Conservation (phyloP, 1,284 basidiomycete genomes). For the Moesziomyces parantarcticus region DNA sequence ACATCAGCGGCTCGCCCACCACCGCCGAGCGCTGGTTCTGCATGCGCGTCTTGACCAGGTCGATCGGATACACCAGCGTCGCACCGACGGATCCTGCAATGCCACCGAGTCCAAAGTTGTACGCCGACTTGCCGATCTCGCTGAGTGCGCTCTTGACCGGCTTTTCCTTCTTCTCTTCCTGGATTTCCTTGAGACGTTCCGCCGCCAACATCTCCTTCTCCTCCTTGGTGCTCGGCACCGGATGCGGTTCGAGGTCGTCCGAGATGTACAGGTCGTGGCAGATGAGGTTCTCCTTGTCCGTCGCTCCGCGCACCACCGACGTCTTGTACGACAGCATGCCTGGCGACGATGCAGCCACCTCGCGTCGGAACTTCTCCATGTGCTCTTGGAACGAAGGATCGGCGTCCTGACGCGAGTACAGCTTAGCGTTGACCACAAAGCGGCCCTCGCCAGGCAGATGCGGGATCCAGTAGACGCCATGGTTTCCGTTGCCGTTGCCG, state of each 20-base stretch:
- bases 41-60: slow-evolving; percentile 87
- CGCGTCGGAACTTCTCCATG: slow-evolving; percentile 56
- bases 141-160: slow-evolving; percentile 40
- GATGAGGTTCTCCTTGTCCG: slow-evolving; percentile 56
- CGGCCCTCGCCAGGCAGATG: slow-evolving; percentile 62
- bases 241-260: slow-evolving; percentile 62
- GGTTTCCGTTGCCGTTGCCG: slow-evolving; percentile 26
- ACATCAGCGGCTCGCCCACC: slow-evolving; percentile 66
- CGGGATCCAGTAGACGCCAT: slow-evolving; percentile 51
- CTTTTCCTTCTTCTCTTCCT: slow-evolving; percentile 36
- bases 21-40: slow-evolving; percentile 81
- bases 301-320: slow-evolving; percentile 51
- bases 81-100: slow-evolving; percentile 89
- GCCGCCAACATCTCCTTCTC: slow-evolving; percentile 17
- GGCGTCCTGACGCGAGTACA: slow-evolving; percentile 58
- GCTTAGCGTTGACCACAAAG: slow-evolving; percentile 60
- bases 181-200: slow-evolving; percentile 34
- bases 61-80: slow-evolving; percentile 92
- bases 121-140: slow-evolving; percentile 70
- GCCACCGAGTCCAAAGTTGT: slow-evolving; percentile 90
- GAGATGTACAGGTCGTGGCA: slow-evolving; percentile 62
- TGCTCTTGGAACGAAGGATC: slow-evolving; percentile 57
- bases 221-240: slow-evolving; percentile 24
- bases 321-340: slow-evolving; percentile 64
- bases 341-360: slow-evolving; percentile 57